These are phyloP conservation scores for Suhomyces canberraensis DNA, from an alignment of 805 yeast species.

Conservation along the genomic window DNA sequence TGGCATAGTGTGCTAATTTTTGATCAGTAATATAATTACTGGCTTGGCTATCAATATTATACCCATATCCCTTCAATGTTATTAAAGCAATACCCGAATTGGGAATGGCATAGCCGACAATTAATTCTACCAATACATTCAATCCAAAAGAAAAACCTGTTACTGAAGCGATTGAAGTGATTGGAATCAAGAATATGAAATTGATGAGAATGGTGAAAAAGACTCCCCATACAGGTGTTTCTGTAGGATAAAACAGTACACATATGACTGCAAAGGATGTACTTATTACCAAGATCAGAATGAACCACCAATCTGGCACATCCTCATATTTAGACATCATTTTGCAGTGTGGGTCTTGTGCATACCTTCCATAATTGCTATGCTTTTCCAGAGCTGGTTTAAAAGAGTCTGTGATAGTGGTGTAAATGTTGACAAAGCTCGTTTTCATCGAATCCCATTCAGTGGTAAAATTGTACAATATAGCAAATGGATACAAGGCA, in stretches of 20 bases:
- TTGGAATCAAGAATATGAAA: conserved; percentile 54
- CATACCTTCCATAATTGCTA: conserved; percentile 21
- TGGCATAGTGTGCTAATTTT: conserved; percentile 25
- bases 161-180: conserved; percentile 58
- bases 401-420: conserved; percentile 27
- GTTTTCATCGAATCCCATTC: conserved; percentile 43
- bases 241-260: conserved; percentile 47
- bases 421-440: conserved; percentile 35
- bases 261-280: conserved; percentile 42
- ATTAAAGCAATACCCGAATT: conserved; percentile 60
- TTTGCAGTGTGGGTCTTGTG: conserved; percentile 51
- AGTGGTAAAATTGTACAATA: conserved; percentile 45
- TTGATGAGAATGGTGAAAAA: conserved; percentile 56
- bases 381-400: conserved; percentile 8
- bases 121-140: conserved; percentile 60
- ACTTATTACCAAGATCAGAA: conserved; percentile 42
- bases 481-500: conserved; percentile 54
- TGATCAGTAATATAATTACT: conserved; percentile 44
- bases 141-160: conserved; percentile 60
- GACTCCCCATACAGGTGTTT: conserved; percentile 63
- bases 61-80: conserved; percentile 42
- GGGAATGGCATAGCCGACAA: conserved; percentile 64
- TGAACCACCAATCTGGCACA: conserved; percentile 75
- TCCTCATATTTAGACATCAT: conserved; percentile 61
- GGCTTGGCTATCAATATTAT: conserved; percentile 63